These are phyloP conservation scores for Claviceps pazoutovae DNA, from an alignment of 2,329 filamentous ascomycete species.

Conservation along the genomic window DNA sequence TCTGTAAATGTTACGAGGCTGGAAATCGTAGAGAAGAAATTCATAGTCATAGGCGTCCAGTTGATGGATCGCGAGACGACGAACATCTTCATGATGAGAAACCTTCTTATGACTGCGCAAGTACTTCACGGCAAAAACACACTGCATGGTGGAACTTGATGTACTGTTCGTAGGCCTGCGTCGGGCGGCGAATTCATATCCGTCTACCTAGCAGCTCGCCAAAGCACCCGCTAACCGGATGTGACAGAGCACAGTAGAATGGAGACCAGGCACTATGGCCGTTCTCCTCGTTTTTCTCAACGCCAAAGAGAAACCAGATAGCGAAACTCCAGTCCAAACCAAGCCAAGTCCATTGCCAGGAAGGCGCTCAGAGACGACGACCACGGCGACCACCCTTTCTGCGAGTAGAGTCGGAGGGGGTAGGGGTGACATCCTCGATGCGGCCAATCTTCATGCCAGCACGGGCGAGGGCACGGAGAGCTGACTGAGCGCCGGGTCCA, in stretches of 20 bases:
- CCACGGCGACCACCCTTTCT: constrained; percentile 99
- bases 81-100: neutral
- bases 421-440: constrained; percentile 99
- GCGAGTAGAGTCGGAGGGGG: constrained; percentile 96
- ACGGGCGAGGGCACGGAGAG: constrained; percentile 95
- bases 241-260: constrained; percentile 36
- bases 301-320: constrained; percentile 44
- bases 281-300: constrained; percentile 63
- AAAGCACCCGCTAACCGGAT: constrained; percentile 12
- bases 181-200: constrained; percentile 30
- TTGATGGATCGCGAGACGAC: neutral
- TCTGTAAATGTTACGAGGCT: neutral
- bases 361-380: constrained; percentile 80
- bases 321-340: constrained; percentile 24
- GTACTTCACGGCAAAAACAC: constrained; percentile 1
- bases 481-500: constrained; percentile 96
- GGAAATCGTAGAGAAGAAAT: neutral
- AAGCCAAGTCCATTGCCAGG: constrained; percentile 12
- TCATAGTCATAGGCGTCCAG: neutral
- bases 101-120: neutral
- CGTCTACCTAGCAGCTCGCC: constrained; percentile 23
- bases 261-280: constrained; percentile 52
- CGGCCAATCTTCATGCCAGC: constrained; percentile 99
- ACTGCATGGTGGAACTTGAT: constrained; percentile 14
- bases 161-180: constrained; percentile 28